Base-by-base conservation (phyloP, 148 eudicot genomes). In the Fagopyrum esculentum region DNA sequence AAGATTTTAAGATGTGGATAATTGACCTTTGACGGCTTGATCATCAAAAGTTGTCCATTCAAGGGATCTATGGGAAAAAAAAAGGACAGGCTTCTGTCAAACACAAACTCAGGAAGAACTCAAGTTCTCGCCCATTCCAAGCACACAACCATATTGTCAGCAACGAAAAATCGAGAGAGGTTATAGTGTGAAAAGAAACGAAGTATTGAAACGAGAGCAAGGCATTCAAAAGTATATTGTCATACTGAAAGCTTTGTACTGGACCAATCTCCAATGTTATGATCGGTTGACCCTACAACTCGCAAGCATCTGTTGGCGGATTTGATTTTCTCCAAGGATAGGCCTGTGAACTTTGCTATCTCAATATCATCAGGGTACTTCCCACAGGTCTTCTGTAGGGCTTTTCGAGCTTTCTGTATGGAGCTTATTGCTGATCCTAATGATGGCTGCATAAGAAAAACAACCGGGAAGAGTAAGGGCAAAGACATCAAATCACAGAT, bases 221-320 rank as follows among this genome's bases (percentile, higher is more conserved):
- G 40, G 3, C 40, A 35, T 35, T 35, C 2, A 1, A 35, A 35
- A 35, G 40, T 35, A 35, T 35, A 8, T 47, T 4, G 63, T 52
- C 89, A 71, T 88, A 93, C 98, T 87, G 80, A 60, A 85, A 81
- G 80, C 74, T 89, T 87, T 12, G 80, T 77, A 76, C 66, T 77
- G 16, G 79, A 76, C 77, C 19, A 69, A 55, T 83, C 86, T 64
- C 89, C 92, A 10, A 90, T 57, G 57, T 83, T 87, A 77, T 81
- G 86, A 84, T 93, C 89, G 45, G 86, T 73, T 61, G 98, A 91
- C 78, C 94, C 94, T 56, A 93, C 98, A 12, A 91, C 87, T 81
- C 92, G 85, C 52, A 89, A 82, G 87, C 91, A 89, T 64, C 84
- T 88, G 74, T 83, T 79, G 74, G 94, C 97, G 43, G 89, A 77